Conservation (phyloP, 192 early-diverging fungal genomes). For the Coemansia sp. region DNA sequence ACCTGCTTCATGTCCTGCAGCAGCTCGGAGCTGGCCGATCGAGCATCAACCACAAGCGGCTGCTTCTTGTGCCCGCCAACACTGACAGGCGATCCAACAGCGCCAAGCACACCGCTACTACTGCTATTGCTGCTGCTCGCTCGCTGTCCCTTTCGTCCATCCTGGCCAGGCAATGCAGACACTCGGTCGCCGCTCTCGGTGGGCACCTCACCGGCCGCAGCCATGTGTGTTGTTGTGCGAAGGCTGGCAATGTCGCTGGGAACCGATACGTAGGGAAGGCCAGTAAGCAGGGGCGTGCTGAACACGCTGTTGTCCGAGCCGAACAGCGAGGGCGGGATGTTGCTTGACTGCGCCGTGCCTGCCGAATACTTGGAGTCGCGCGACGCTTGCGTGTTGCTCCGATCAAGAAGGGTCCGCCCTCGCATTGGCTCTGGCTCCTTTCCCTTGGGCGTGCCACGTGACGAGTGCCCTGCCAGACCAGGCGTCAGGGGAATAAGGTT, state of each 20-base stretch:
- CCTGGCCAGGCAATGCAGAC: neutral
- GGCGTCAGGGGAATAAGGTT: slow-evolving; percentile 40
- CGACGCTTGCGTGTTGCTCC: slow-evolving; percentile 18
- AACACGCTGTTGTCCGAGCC: slow-evolving; percentile 53
- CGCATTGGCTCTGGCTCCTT: slow-evolving; percentile 1
- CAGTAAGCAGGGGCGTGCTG: slow-evolving; percentile 41
- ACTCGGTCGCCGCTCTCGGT: neutral
- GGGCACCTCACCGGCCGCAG: neutral
- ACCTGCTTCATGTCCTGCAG: slow-evolving; percentile 37
- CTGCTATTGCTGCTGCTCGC: neutral
- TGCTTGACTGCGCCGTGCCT: slow-evolving; percentile 46
- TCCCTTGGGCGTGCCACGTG: neutral
- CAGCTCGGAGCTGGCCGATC: slow-evolving; percentile 33
- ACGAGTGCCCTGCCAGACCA: neutral
- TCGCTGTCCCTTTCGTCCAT: neutral
- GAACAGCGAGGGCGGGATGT: slow-evolving; percentile 49
- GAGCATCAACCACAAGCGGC: slow-evolving; percentile 44
- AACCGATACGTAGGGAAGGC: slow-evolving; percentile 40
- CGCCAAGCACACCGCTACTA: slow-evolving; percentile 26
- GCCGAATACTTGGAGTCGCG: slow-evolving; percentile 36
- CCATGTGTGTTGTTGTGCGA: slow-evolving; percentile 16
- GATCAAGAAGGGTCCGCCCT: slow-evolving; percentile 1
- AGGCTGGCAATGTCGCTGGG: slow-evolving; percentile 49
- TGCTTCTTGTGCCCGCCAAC: slow-evolving; percentile 50
- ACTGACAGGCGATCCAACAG: slow-evolving; percentile 45